phyloP scores from a whole-genome alignment of 2,329 filamentous ascomycete species.

The Didymella glomerata region DNA sequence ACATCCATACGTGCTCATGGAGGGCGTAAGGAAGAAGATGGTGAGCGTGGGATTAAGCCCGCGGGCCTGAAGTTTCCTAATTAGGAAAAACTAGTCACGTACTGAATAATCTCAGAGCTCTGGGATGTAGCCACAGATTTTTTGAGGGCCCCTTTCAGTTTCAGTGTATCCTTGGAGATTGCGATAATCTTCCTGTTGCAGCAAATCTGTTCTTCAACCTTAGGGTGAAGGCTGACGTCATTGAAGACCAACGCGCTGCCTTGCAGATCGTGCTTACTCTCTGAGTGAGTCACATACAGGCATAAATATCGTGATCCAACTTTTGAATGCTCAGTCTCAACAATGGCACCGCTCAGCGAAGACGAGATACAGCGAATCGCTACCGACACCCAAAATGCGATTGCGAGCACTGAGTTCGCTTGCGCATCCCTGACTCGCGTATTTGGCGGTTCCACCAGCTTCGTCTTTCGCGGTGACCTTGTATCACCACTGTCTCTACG shows the following conservation, averaged over 20 bases:
- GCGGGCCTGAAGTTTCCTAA: constrained; percentile 1
- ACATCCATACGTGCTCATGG: constrained; percentile 14
- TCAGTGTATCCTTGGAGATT: too few species aligned
- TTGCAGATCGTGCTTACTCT: constrained; percentile 1
- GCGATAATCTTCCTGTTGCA: too few species aligned
- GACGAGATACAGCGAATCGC: neutral
- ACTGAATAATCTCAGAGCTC: too few species aligned
- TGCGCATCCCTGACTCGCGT: constrained; percentile 4
- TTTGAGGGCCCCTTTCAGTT: too few species aligned
- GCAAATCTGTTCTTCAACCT: too few species aligned
- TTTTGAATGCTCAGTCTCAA: neutral
- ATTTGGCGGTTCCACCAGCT: constrained; percentile 1
- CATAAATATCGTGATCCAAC: neutral
- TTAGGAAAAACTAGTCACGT: too few species aligned
- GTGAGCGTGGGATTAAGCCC: constrained; percentile 30
- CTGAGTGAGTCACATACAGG: constrained; percentile 1
- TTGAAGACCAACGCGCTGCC: too few species aligned
- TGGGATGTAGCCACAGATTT: too few species aligned
- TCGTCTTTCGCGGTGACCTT: constrained; percentile 4
- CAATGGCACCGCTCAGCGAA: neutral
- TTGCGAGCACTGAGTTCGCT: neutral
- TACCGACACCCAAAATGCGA: neutral
- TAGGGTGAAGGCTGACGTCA: too few species aligned
- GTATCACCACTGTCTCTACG: neutral
- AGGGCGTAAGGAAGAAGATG: constrained; percentile 18